Evolutionary conservation across 805 yeast genomes (phyloP), one percentile per base, ranked within the genome.

Genomic region (Zygoascus bituminiphila): DNA sequence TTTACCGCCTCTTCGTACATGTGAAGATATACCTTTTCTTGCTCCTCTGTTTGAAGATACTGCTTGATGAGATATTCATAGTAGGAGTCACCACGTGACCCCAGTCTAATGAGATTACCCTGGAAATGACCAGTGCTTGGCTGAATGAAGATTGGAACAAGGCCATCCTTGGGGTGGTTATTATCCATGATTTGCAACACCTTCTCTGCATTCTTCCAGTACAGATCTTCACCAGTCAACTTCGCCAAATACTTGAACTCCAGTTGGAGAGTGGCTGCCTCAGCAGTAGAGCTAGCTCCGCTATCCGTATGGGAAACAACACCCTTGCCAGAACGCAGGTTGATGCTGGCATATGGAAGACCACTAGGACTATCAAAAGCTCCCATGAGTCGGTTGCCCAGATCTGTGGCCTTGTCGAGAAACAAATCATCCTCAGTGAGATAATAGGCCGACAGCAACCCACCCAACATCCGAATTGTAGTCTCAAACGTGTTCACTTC

Each of bases 401-500:
- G 73, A 58, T 81, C 85, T 7, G 74, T 77, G 1, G 96, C 96
- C 60, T 81, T 82, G 53, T 85, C 86, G 47, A 88, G 69, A 59
- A 80, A 87, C 47, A 84, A 50, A 42, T 80, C 84, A 56, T 84
- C 89, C 12, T 73, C 68, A 1, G 89, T 75, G 24, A 87, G 66
- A 54, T 85, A 81, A 60, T 77, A 78, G 0, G 95, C 95, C 2
- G 95, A 82, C 44, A 89, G 67, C n/a, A 89, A 70, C 0, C 97
- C 97, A 40, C 97, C 97, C 22, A 89, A 69, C 94, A 89, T 87
- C 62, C 96, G 74, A 54, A 87, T 88, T 5, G 97, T 87, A n/a
- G 96, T 88, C 62, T 88, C 97, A 65, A 89, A 89, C 5, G 88
- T 81, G 61, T 83, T 88, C 38, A 87, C 93, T 31, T 76, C 76